Evolutionary conservation across 441 rosid genomes (phyloP).

Genomic region (Bruguiera hainesii): DNA sequence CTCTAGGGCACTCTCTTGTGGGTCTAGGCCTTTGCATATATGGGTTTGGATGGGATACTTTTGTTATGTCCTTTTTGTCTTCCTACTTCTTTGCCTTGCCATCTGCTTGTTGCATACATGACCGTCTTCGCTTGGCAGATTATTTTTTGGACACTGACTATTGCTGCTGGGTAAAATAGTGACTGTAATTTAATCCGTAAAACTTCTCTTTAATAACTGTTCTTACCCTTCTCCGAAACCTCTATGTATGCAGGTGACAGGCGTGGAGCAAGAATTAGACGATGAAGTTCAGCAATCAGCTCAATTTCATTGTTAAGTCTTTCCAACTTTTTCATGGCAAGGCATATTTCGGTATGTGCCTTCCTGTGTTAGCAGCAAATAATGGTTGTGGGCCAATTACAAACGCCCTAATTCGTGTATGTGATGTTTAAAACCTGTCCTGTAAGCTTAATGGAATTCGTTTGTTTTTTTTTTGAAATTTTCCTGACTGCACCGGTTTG

Average conservation of each 20-base stretch:
- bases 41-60: neutral
- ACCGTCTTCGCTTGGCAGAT: conserved; percentile 3
- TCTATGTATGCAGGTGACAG: conserved; percentile 58
- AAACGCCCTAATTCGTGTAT: neutral
- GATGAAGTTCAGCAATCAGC: conserved; percentile 56
- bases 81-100: neutral
- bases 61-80: neutral
- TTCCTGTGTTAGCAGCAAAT: too few species aligned
- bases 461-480: too few species aligned
- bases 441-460: neutral
- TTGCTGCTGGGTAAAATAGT: neutral
- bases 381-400: too few species aligned
- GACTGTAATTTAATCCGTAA: neutral
- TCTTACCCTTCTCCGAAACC: neutral
- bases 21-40: neutral
- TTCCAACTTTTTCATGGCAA: neutral
- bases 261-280: conserved; percentile 83
- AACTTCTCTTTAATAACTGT: neutral
- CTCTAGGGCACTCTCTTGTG: neutral
- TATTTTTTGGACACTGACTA: conserved; percentile 6
- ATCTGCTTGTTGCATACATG: neutral
- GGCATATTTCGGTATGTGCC: neutral
- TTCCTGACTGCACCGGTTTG: too few species aligned
- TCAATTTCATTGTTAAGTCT: neutral
- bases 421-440: neutral